Conservation (phyloP, 495 filamentous ascomycete species). For the Penicillium antarcticum region DNA sequence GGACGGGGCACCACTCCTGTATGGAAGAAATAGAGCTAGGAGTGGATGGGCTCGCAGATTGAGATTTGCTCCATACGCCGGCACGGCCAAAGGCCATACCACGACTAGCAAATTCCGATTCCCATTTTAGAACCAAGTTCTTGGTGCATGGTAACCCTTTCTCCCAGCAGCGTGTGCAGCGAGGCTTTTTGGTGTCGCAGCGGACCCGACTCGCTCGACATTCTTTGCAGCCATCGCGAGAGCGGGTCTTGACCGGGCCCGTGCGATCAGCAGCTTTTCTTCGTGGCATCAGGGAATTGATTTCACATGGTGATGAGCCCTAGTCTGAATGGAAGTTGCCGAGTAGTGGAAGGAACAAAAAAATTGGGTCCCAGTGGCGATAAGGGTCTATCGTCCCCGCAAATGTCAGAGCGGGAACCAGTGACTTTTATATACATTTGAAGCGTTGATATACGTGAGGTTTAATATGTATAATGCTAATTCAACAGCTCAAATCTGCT, state of each 20-base stretch:
- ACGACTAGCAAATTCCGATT: slow-evolving; percentile 43
- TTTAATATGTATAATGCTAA: too few relatives aligned
- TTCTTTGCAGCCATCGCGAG: slow-evolving; percentile 41
- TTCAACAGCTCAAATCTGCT: not conserved
- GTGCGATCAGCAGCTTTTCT: slow-evolving; percentile 42
- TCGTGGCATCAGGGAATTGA: slow-evolving; percentile 35
- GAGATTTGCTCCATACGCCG: slow-evolving; percentile 41
- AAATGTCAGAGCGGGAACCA: not conserved
- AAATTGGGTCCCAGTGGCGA: not conserved
- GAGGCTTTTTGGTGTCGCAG: slow-evolving; percentile 43
- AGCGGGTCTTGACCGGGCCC: slow-evolving; percentile 44
- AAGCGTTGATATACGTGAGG: too few relatives aligned
- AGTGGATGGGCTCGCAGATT: slow-evolving; percentile 5
- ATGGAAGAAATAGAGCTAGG: slow-evolving; percentile 8
- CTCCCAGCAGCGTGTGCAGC: slow-evolving; percentile 37
- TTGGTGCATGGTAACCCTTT: slow-evolving; percentile 38
- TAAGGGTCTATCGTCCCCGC: slow-evolving; percentile 1
- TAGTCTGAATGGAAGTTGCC: too few relatives aligned
- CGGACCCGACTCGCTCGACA: slow-evolving; percentile 43
- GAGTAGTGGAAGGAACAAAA: not conserved
- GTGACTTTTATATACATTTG: too few relatives aligned
- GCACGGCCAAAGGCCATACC: slow-evolving; percentile 44
- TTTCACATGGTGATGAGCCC: slow-evolving; percentile 23
- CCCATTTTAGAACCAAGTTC: slow-evolving; percentile 42
- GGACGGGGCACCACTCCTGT: slow-evolving; percentile 31